phyloP scores from a whole-genome alignment of 805 yeast genomes.

The Jamesozyma hellenica region DNA sequence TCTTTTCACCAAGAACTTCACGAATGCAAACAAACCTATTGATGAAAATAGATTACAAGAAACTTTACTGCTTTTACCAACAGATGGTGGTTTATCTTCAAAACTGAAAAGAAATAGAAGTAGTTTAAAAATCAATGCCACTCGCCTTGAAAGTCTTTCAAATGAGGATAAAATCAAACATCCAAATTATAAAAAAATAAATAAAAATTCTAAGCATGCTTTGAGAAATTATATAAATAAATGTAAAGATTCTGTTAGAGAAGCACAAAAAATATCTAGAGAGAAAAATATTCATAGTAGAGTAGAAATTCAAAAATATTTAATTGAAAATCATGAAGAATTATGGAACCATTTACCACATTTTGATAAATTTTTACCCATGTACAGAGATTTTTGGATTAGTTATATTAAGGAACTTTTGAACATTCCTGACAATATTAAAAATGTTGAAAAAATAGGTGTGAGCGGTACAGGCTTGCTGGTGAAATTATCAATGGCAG shows the following conservation, averaged over 20 bases:
- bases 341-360: slow-evolving; percentile 23
- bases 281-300: slow-evolving; percentile 11
- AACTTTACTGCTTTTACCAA: slow-evolving; percentile 27
- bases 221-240: slow-evolving; percentile 21
- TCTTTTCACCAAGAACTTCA: slow-evolving; percentile 21
- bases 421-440: slow-evolving; percentile 23
- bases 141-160: slow-evolving; percentile 1
- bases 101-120: slow-evolving; percentile 16
- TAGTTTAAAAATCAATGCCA: slow-evolving; percentile 9
- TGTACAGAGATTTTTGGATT: slow-evolving; percentile 61
- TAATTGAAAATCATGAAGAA: slow-evolving; percentile 13
- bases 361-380: slow-evolving; percentile 42
- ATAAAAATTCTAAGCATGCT: slow-evolving; percentile 25
- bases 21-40: slow-evolving; percentile 24
- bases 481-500: slow-evolving; percentile 61
- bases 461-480: slow-evolving; percentile 30
- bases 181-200: slow-evolving; percentile 18
- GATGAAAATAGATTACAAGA: slow-evolving; percentile 27
- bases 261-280: slow-evolving; percentile 23
- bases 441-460: slow-evolving; percentile 10
- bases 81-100: slow-evolving; percentile 25
- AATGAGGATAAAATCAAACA: slow-evolving; percentile 8
- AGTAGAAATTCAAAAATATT: slow-evolving; percentile 15
- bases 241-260: slow-evolving; percentile 15
- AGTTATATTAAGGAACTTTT: slow-evolving; percentile 52